Evolutionary conservation across 495 filamentous ascomycete genomes (phyloP).

Genomic region (Penicillium verhagenii): DNA sequence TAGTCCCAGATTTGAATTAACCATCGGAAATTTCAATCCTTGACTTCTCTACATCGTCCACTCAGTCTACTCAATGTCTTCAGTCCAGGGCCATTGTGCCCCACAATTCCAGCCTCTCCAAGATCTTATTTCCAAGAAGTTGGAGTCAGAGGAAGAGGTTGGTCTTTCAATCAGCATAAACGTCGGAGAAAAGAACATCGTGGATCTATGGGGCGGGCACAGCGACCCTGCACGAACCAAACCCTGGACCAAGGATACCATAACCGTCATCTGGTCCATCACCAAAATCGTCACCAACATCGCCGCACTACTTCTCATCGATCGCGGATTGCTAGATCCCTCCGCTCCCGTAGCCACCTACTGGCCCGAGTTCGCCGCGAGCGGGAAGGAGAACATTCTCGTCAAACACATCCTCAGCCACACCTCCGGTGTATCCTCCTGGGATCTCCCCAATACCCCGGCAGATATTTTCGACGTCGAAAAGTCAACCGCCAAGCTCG

Average conservation of each 20-base stretch:
- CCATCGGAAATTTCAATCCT: no score
- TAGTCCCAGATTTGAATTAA: no score
- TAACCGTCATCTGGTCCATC: slow-evolving; percentile 37
- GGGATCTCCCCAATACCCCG: slow-evolving; percentile 26
- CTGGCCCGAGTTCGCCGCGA: slow-evolving; percentile 46
- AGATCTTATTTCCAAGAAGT: no score
- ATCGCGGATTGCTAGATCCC: slow-evolving; percentile 36
- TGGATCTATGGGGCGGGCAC: slow-evolving; percentile 49
- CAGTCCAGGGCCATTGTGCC: no score
- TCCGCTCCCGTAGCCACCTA: slow-evolving; percentile 38
- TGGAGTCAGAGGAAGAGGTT: slow-evolving; percentile 21
- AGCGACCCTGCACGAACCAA: slow-evolving; percentile 19
- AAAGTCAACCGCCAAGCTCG: slow-evolving; percentile 30
- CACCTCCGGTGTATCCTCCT: slow-evolving; percentile 33
- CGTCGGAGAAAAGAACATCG: slow-evolving; percentile 37
- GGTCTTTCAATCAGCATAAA: slow-evolving; percentile 44
- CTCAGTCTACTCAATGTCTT: no score
- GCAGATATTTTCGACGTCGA: slow-evolving; percentile 31
- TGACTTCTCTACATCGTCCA: no score
- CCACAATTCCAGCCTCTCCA: no score
- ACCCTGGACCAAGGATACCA: slow-evolving; percentile 42
- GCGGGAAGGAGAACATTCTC: slow-evolving; percentile 38
- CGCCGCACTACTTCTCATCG: slow-evolving; percentile 35
- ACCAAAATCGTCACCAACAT: slow-evolving; percentile 40
- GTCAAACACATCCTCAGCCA: slow-evolving; percentile 46